Evolutionary conservation across 1,139 yeast genomes (phyloP).

Genomic region (Scheffersomyces insectosa): DNA sequence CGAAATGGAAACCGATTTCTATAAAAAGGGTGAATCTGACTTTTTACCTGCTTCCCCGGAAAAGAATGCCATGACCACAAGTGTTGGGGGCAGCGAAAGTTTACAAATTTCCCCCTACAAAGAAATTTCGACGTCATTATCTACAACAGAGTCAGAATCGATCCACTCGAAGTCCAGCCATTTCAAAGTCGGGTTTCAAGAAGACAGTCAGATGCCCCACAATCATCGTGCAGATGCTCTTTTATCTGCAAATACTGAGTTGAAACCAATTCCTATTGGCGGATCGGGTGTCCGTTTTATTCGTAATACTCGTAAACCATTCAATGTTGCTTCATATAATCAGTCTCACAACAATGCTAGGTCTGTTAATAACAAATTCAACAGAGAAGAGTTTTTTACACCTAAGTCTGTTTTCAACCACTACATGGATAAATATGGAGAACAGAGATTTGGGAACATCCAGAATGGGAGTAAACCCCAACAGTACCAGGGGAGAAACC

Average conservation of each 20-base stretch:
- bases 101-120: constrained; percentile 8
- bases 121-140: constrained; percentile 6
- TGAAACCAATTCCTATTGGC: constrained; percentile 47
- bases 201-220: constrained; percentile 29
- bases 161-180: constrained; percentile 7
- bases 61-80: constrained; percentile 4
- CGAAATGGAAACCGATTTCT: constrained; percentile 20
- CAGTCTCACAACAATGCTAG: constrained; percentile 36
- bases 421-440: constrained; percentile 70
- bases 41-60: constrained; percentile 6
- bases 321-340: constrained; percentile 58
- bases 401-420: constrained; percentile 74
- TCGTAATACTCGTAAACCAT: constrained; percentile 57
- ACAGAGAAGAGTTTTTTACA: constrained; percentile 72
- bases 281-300: constrained; percentile 36
- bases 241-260: constrained; percentile 38
- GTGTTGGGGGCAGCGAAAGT: constrained; percentile 17
- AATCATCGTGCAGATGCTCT: constrained; percentile 50
- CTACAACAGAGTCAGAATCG: constrained; percentile 12
- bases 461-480: constrained; percentile 12
- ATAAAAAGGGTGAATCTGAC: constrained; percentile 10
- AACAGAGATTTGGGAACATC: constrained; percentile 24
- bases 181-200: constrained; percentile 5
- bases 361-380: constrained; percentile 37
- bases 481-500: constrained; percentile 3